Evolutionary conservation across 192 early-diverging fungal species (phyloP).

Genomic region (Allomyces macrogynus): DNA sequence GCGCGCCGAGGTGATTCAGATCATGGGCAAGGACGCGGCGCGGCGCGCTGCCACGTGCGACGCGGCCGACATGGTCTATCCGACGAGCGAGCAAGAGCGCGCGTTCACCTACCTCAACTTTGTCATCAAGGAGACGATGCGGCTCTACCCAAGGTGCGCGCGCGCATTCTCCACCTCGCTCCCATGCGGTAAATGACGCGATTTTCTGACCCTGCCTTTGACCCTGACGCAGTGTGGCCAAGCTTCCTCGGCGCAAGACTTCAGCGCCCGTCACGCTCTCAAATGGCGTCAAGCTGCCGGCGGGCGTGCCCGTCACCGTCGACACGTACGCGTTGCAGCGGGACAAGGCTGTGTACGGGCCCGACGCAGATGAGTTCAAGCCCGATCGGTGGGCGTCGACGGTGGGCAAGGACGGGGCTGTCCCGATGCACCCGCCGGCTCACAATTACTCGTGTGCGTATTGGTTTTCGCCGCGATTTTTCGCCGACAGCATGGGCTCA

Average conservation of each 20-base stretch:
- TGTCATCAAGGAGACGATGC: not conserved
- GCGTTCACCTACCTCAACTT: not conserved
- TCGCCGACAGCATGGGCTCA: too few species aligned
- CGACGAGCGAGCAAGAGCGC: not conserved
- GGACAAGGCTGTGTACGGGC: too few species aligned
- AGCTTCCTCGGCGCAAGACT: too few species aligned
- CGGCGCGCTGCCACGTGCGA: not conserved
- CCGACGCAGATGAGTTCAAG: too few species aligned
- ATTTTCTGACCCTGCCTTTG: not conserved
- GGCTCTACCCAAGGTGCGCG: not conserved
- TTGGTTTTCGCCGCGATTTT: slow-evolving; percentile 5
- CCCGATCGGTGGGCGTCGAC: slow-evolving; percentile 7
- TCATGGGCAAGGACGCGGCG: not conserved
- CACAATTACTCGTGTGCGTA: slow-evolving; percentile 22
- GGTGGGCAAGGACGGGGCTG: slow-evolving; percentile 19
- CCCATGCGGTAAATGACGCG: too few species aligned
- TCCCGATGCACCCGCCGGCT: slow-evolving; percentile 16
- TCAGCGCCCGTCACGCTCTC: too few species aligned
- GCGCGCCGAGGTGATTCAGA: not conserved
- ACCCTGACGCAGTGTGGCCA: too few species aligned
- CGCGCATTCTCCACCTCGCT: too few species aligned
- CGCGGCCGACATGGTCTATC: not conserved
- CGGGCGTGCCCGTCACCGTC: too few species aligned
- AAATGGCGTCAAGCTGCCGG: too few species aligned
- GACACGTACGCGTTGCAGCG: too few species aligned